phyloP scores from a whole-genome alignment of 352 stramenopile genomes.

The Globisporangium echinulatum region DNA sequence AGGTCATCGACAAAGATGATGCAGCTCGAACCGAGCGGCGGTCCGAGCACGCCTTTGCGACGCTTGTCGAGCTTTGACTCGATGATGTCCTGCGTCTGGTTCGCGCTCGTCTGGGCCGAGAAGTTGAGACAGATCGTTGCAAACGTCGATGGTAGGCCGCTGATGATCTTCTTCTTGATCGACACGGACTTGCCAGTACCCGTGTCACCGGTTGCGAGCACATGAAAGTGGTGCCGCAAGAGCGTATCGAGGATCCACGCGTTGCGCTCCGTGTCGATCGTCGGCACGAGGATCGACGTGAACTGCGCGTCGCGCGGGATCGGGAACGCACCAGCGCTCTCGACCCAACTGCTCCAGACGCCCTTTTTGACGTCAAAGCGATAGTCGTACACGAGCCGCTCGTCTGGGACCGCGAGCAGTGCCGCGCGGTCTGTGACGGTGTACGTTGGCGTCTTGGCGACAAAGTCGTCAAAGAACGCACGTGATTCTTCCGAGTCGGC shows the following conservation, averaged over 20 bases:
- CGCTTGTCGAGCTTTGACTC: constrained; percentile 93
- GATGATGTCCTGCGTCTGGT: constrained; percentile 93
- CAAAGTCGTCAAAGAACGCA: constrained; percentile 75
- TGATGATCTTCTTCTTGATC: constrained; percentile 91
- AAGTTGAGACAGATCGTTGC: constrained; percentile 92
- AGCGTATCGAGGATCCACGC: constrained; percentile 89
- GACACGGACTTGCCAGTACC: constrained; percentile 93
- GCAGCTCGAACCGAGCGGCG: constrained; percentile 85
- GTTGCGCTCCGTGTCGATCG: constrained; percentile 90
- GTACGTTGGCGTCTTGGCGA: constrained; percentile 81
- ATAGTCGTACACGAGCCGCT: constrained; percentile 88
- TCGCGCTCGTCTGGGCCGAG: constrained; percentile 89
- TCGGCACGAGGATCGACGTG: constrained; percentile 89
- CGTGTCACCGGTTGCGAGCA: constrained; percentile 89
- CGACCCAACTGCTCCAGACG: constrained; percentile 82
- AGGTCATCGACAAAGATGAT: constrained; percentile 94
- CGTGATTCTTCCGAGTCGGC: constrained; percentile 26
- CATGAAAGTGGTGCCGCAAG: constrained; percentile 83
- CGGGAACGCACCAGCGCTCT: constrained; percentile 30
- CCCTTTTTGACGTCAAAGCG: constrained; percentile 81
- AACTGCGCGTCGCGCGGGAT: constrained; percentile 78
- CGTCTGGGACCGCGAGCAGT: constrained; percentile 44
- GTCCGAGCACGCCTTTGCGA: constrained; percentile 89
- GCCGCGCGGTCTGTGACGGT: constrained; percentile 21
- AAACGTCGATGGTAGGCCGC: constrained; percentile 70